These are phyloP conservation scores for Nitzschia sp. DNA, from an alignment of 108 stramenopile genomes.

Conservation along the genomic window DNA sequence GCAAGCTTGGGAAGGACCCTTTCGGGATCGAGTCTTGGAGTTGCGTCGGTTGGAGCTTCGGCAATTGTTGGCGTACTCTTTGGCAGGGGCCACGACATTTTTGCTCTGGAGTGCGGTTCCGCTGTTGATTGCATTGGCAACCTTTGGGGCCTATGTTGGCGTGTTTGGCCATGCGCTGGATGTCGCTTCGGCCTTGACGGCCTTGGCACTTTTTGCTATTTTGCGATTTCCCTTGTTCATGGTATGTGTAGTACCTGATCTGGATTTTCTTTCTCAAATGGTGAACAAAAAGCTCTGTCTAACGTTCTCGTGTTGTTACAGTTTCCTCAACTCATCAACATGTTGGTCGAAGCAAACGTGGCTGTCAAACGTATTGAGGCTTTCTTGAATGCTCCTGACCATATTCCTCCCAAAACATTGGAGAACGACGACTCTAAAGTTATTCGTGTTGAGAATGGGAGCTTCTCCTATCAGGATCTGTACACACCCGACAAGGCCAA, in stretches of 20 bases:
- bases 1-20: constrained; percentile 83
- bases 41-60: constrained; percentile 60
- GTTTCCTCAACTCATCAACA: constrained; percentile 66
- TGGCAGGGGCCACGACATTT: constrained; percentile 26
- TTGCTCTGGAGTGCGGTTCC: constrained; percentile 60
- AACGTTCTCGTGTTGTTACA: background rate
- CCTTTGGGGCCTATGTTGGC: constrained; percentile 76
- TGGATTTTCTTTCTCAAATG: background rate
- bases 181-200: constrained; percentile 71
- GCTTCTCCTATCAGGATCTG: constrained; percentile 28
- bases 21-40: constrained; percentile 46
- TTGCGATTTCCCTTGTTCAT: constrained; percentile 96
- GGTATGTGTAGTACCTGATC: constrained; percentile 44
- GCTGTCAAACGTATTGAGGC: constrained; percentile 73
- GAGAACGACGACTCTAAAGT: constrained; percentile 29
- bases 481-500: constrained; percentile 16
- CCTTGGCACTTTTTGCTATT: constrained; percentile 90
- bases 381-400: constrained; percentile 71
- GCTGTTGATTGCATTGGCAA: constrained; percentile 71
- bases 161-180: constrained; percentile 58
- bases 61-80: constrained; percentile 49
- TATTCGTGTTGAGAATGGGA: constrained; percentile 23
- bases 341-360: constrained; percentile 85
- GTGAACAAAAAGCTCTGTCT: background rate
- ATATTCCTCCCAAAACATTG: constrained; percentile 36